Percentiles rank a stretch among this genome's conserved stretches.
phyloP scores from a whole-genome alignment of 2,329 filamentous ascomycete genomes.

The Fragosphaeria purpurea region DNA sequence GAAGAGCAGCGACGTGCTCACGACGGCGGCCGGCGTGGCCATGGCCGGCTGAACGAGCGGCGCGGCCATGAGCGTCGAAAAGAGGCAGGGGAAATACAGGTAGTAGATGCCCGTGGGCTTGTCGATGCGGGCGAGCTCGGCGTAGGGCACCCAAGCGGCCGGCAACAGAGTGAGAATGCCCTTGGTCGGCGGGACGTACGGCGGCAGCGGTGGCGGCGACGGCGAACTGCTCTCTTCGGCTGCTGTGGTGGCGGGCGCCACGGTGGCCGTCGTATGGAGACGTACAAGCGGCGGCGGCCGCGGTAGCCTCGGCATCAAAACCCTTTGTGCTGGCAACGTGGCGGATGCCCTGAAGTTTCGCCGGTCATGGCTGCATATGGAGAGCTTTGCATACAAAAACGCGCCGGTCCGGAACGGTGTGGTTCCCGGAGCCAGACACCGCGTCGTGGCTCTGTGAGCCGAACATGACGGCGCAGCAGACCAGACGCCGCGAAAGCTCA shows the following conservation, averaged over 20 bases:
- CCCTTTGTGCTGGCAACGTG: not conserved
- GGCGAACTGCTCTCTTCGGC: slow-evolving; percentile 4
- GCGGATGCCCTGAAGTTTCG: not conserved
- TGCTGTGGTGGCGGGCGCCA: not conserved
- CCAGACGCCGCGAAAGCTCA: slow-evolving; percentile 3
- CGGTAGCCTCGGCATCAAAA: not conserved
- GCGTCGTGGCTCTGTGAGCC: not conserved
- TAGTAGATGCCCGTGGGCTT: slow-evolving; percentile 78
- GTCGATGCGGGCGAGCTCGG: slow-evolving; percentile 69
- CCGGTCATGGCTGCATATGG: not conserved
- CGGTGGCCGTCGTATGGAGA: slow-evolving; percentile 2
- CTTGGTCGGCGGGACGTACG: slow-evolving; percentile 58
- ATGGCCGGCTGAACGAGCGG: slow-evolving; percentile 51
- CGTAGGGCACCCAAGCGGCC: slow-evolving; percentile 64
- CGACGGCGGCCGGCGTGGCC: slow-evolving; percentile 47
- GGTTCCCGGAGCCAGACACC: not conserved
- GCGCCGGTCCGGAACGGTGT: not conserved
- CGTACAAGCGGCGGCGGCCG: not conserved
- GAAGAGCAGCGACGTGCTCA: slow-evolving; percentile 60
- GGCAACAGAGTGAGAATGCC: slow-evolving; percentile 65
- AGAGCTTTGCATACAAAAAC: not conserved
- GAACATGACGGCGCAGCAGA: not conserved
- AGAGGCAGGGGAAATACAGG: slow-evolving; percentile 76
- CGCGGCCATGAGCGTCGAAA: slow-evolving; percentile 72
- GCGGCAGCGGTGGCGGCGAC: slow-evolving; percentile 12